Evolutionary conservation across 805 yeast species (phyloP).

Genomic region (Candida ipomoeae): DNA sequence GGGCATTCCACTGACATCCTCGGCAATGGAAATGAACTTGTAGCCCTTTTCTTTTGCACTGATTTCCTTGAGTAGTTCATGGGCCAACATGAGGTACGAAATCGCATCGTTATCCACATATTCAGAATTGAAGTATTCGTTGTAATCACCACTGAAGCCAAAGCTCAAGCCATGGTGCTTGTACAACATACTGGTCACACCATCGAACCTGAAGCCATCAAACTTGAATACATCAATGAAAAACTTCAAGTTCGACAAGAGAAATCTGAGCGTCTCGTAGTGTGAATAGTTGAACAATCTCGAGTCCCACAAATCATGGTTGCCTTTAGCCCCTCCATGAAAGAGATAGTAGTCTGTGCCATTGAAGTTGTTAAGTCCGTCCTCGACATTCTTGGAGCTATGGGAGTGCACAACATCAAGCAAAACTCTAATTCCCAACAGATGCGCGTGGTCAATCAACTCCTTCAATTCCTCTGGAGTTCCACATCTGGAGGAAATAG

Average conservation of each 20-base stretch:
- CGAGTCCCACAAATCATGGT: slow-evolving; percentile 95
- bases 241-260: slow-evolving; percentile 78
- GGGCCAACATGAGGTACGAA: slow-evolving; percentile 86
- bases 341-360: slow-evolving; percentile 95
- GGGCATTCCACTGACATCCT: slow-evolving; percentile 97
- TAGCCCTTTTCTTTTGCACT: slow-evolving; percentile 31
- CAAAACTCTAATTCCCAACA: slow-evolving; percentile 77
- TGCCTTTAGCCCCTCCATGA: slow-evolving; percentile 87
- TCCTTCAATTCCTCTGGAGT: slow-evolving; percentile 93
- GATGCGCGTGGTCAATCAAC: slow-evolving; percentile 87
- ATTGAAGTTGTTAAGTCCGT: slow-evolving; percentile 89
- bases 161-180: slow-evolving; percentile 89
- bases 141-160: slow-evolving; percentile 87
- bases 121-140: slow-evolving; percentile 78
- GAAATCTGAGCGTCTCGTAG: slow-evolving; percentile 85
- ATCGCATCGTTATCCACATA: slow-evolving; percentile 86
- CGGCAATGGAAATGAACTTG: slow-evolving; percentile 77
- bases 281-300: slow-evolving; percentile 86
- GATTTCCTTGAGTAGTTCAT: slow-evolving; percentile 60
- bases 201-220: slow-evolving; percentile 96
- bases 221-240: slow-evolving; percentile 79
- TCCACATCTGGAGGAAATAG: slow-evolving; percentile 85
- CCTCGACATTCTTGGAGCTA: slow-evolving; percentile 90
- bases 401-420: slow-evolving; percentile 95
- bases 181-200: slow-evolving; percentile 92